Evolutionary conservation across 2,329 filamentous ascomycete genomes (phyloP).

Genomic region (Tolypocladium tropicale): DNA sequence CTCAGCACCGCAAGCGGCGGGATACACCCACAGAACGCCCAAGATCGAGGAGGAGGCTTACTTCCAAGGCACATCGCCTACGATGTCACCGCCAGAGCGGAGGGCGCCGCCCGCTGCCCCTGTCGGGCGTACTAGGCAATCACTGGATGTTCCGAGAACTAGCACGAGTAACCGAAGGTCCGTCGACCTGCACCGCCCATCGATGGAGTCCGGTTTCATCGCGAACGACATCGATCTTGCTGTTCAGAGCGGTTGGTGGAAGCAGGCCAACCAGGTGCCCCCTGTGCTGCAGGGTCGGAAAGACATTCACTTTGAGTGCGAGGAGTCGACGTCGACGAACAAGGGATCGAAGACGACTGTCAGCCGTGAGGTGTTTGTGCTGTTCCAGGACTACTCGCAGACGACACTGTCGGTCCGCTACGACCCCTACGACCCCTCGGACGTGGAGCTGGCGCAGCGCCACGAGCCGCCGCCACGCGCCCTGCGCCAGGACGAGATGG

Average conservation of each 20-base stretch:
- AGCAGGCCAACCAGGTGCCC: conserved; percentile 66
- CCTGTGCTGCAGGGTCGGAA: conserved; percentile 72
- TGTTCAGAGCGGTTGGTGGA: conserved; percentile 74
- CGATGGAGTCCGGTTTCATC: conserved; percentile 72
- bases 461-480: conserved; percentile 75
- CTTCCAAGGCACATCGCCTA: conserved; percentile 36
- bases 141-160: conserved; percentile 26
- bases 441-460: conserved; percentile 70
- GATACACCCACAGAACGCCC: conserved; percentile 23
- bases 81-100: conserved; percentile 34
- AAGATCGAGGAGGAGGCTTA: conserved; percentile 36
- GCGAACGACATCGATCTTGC: conserved; percentile 80
- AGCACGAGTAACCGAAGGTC: conserved; percentile 45
- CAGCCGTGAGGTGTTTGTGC: conserved; percentile 72
- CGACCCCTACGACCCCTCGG: conserved; percentile 61
- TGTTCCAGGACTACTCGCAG: conserved; percentile 95
- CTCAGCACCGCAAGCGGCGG: conserved; percentile 21
- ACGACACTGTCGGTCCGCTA: conserved; percentile 76
- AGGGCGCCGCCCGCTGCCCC: conserved; percentile 30
- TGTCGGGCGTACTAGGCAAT: conserved; percentile 17
- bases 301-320: conserved; percentile 74
- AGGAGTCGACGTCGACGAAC: conserved; percentile 62
- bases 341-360: conserved; percentile 61
- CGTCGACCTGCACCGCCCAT: conserved; percentile 65
- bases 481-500: conserved; percentile 86